These are phyloP conservation scores for Tetrapisispora taiwanensis DNA, from an alignment of 805 yeast species.

Conservation along the genomic window DNA sequence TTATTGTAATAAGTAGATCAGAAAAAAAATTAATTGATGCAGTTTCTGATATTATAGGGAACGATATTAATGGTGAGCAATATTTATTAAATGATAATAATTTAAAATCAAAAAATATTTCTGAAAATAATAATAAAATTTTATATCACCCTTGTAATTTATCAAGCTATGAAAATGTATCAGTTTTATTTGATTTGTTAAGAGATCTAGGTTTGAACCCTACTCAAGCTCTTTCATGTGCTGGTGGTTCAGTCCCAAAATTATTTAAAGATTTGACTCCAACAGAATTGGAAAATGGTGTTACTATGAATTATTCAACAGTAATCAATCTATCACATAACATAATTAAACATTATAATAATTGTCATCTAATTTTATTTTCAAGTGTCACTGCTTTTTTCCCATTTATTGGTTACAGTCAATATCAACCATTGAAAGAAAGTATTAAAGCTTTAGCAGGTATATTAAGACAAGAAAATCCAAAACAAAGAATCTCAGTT, in stretches of 20 bases:
- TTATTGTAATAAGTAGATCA: conserved; percentile 71
- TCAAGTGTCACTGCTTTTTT: conserved; percentile 76
- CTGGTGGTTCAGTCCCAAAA: conserved; percentile 77
- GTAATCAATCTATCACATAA: conserved; percentile 63
- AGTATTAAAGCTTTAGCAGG: conserved; percentile 71
- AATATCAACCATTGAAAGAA: conserved; percentile 82
- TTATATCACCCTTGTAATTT: conserved; percentile 56
- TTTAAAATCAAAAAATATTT: not conserved
- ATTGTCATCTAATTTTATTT: conserved; percentile 49
- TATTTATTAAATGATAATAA: not conserved
- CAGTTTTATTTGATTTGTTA: conserved; percentile 17
- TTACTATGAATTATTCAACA: conserved; percentile 61
- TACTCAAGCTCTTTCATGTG: conserved; percentile 74
- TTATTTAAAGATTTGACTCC: conserved; percentile 58
- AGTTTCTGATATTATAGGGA: conserved; percentile 32
- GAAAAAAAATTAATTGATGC: conserved; percentile 45
- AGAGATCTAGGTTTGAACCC: conserved; percentile 35
- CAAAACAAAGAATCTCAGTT: conserved; percentile 58
- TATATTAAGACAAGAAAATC: conserved; percentile 75
- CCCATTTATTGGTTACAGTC: conserved; percentile 85
- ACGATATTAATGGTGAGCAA: not conserved
- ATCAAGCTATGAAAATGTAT: conserved; percentile 43
- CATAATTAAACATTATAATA: conserved; percentile 33
- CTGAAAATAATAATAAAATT: conserved; percentile 1
- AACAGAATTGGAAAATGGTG: conserved; percentile 49